Conservation (phyloP, 1,284 basidiomycete species). For the Gymnopus androsaceus region DNA sequence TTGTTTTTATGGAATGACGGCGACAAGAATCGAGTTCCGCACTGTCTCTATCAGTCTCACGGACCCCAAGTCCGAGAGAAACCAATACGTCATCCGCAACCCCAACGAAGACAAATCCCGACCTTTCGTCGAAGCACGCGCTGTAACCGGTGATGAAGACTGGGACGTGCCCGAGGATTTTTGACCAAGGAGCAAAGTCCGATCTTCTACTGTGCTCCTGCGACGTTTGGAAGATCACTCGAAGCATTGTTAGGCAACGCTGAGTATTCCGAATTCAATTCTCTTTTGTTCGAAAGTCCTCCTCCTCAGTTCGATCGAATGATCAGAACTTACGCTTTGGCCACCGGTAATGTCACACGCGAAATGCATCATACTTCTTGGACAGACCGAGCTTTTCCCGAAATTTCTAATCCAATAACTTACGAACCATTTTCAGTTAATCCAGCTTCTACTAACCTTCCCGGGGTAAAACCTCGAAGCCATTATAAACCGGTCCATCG, state of each 20-base stretch:
- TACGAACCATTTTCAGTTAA: too few species aligned
- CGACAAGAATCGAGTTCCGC: neutral
- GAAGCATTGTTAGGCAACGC: slow-evolving; percentile 18
- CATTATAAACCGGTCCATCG: slow-evolving; percentile 33
- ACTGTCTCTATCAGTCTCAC: slow-evolving; percentile 15
- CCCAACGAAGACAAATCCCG: slow-evolving; percentile 6
- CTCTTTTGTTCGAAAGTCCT: slow-evolving; percentile 19
- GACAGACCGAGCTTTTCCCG: too few species aligned
- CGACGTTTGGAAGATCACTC: slow-evolving; percentile 22
- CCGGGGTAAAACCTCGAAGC: neutral
- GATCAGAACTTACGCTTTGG: neutral
- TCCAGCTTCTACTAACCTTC: too few species aligned
- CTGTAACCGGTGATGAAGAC: slow-evolving; percentile 16
- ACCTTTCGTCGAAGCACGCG: neutral
- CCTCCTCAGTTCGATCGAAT: slow-evolving; percentile 17
- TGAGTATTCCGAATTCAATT: slow-evolving; percentile 20
- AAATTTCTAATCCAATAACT: too few species aligned
- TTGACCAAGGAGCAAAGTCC: too few species aligned
- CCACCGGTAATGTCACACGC: neutral
- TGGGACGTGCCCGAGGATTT: slow-evolving; percentile 15
- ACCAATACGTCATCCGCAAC: neutral
- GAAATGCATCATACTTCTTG: neutral
- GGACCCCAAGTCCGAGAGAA: slow-evolving; percentile 12
- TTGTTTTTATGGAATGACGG: slow-evolving; percentile 26
- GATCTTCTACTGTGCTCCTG: too few species aligned